Evolutionary conservation across 805 yeast species (phyloP), one percentile per base, ranked within the genome.

Genomic region (Metschnikowia picachoensis): DNA sequence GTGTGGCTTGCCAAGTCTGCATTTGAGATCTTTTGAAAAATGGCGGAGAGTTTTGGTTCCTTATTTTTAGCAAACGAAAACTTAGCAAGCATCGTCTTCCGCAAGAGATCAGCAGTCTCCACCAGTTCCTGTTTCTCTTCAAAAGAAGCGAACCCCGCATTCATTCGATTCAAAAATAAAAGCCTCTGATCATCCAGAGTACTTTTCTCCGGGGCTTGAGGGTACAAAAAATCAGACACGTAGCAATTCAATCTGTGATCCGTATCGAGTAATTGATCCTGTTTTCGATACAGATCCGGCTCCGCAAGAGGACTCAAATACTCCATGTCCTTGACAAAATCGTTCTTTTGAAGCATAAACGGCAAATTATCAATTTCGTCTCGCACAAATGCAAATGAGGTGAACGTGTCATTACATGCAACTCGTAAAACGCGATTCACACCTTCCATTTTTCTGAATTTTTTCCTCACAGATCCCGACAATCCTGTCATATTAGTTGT

Each of bases 311-410:
- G 80, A 6, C 87, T 81, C 35, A 83, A 65, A 35, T 68, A 67
- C 8, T 73, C 73, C 55, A 86, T 69, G 55, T 86, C 90, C 30
- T 64, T 62, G 11, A 70, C 54, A 33, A 85, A 67, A 13, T 70
- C 65, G 50, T 79, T 76, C 41, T 68, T 66, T 10, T 67, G 66
- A 13, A 83, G 61, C 33, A 74, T 61, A n/a, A 82, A 67, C 0
- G 87, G 87, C 1, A 85, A 60, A n/a, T 66, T 56, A 51, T 78
- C 82, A 10, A 76, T 62, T 41, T 85, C 90, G 51, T 82, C 83
- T 51, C 84, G 75, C 13, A 87, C 64, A 38, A 86, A 80, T 0
- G 82, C 82, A 65, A 86, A 86, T 0, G 87, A 82, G 0, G 78
- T 66, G 58, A 85, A 87, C 11, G 69, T 60, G 0, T 82, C 74